Conservation (phyloP, 1,139 yeast genomes). For the Taphrina deformans region DNA sequence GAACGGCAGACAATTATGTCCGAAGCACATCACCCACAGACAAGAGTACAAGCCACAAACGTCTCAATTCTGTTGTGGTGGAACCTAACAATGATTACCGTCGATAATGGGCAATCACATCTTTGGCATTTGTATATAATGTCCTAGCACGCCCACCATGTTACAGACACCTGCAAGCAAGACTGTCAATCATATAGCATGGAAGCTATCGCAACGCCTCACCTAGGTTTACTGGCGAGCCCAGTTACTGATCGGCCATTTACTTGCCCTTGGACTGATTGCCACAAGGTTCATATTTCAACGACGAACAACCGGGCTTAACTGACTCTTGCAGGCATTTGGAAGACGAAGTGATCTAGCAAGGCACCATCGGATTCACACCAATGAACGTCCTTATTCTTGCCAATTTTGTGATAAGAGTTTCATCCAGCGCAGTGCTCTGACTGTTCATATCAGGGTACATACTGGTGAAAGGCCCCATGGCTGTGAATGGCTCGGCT, state of each 20-base stretch:
- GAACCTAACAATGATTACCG: not conserved
- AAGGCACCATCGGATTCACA: slow-evolving; percentile 58
- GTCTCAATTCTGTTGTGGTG: slow-evolving; percentile 5
- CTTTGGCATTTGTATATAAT: not conserved
- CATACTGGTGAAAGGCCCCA: slow-evolving; percentile 95
- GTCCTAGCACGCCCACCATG: not conserved
- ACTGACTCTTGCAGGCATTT: slow-evolving; percentile 34
- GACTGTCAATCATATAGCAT: not conserved
- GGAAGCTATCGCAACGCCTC: not conserved
- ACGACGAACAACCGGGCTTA: too few relatives aligned
- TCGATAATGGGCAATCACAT: not conserved
- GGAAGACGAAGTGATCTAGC: slow-evolving; percentile 39
- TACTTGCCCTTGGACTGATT: slow-evolving; percentile 36
- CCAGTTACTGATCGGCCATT: slow-evolving; percentile 29
- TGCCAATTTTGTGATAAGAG: slow-evolving; percentile 73
- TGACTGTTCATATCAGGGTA: slow-evolving; percentile 67
- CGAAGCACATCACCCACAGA: slow-evolving; percentile 5
- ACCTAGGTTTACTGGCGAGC: not conserved
- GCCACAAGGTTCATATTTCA: slow-evolving; percentile 36
- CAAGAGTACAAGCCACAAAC: slow-evolving; percentile 5
- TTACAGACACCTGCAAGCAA: not conserved
- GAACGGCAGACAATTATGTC: not conserved
- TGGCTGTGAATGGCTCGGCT: slow-evolving; percentile 62
- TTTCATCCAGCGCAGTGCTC: slow-evolving; percentile 61
- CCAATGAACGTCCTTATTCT: slow-evolving; percentile 65